Evolutionary conservation across 768 basidiomycete species (phyloP).

Genomic region (Hortiboletus campestris): DNA sequence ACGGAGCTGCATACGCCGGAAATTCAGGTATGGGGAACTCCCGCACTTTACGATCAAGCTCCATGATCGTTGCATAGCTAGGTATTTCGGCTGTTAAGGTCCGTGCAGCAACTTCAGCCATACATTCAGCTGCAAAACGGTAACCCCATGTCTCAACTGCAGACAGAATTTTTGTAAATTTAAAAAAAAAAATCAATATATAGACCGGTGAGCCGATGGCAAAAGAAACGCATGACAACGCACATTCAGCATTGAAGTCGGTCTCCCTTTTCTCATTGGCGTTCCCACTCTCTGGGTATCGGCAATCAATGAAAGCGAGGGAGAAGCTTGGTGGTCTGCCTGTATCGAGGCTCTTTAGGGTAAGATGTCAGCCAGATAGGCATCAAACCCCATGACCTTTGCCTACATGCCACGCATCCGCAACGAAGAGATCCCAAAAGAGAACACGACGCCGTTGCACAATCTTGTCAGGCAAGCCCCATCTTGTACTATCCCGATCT

Average conservation of each 20-base stretch:
- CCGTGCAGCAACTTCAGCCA: conserved; percentile 58
- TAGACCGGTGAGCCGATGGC: neutral
- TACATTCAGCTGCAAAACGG: conserved; percentile 63
- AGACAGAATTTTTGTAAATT: neutral
- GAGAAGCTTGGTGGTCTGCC: conserved; percentile 72
- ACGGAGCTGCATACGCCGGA: conserved; percentile 37
- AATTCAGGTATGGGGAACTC: conserved; percentile 58
- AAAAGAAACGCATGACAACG: conserved; percentile 12
- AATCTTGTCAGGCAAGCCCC: conserved; percentile 60
- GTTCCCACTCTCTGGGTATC: conserved; percentile 43
- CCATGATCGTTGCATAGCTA: conserved; percentile 62
- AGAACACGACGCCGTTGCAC: conserved; percentile 64
- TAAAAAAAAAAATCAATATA: neutral
- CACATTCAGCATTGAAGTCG: conserved; percentile 26
- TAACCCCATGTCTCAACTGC: conserved; percentile 61
- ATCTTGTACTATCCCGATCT: conserved; percentile 65
- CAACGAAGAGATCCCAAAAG: conserved; percentile 78
- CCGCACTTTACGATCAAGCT: conserved; percentile 64
- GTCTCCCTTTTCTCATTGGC: conserved; percentile 15
- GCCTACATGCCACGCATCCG: conserved; percentile 66
- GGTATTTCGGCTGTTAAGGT: conserved; percentile 66
- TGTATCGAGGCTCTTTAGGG: conserved; percentile 57
- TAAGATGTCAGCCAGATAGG: conserved; percentile 7
- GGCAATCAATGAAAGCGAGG: conserved; percentile 65
- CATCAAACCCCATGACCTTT: neutral